These are phyloP conservation scores for Beta macrorhiza DNA, from an alignment of 179 eudicot genomes.

Conservation along the genomic window DNA sequence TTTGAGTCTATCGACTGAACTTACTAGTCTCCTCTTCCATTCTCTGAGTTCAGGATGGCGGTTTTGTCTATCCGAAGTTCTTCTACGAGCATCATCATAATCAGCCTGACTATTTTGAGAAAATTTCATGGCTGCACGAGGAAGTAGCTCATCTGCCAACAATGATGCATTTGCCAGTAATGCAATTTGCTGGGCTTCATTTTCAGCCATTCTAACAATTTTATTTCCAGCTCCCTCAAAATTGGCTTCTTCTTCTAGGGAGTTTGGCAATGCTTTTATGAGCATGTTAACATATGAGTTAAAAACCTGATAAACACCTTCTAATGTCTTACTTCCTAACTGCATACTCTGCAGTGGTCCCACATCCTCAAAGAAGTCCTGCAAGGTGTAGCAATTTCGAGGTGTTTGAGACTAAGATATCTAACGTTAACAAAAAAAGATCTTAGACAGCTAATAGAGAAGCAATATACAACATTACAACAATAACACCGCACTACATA, in stretches of 20 bases:
- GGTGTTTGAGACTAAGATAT: background rate
- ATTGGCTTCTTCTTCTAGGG: slow-evolving; percentile 75
- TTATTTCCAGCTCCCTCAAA: slow-evolving; percentile 76
- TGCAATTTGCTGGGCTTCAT: slow-evolving; percentile 88
- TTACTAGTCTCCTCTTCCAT: slow-evolving; percentile 82
- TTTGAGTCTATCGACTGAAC: slow-evolving; percentile 77
- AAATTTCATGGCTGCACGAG: slow-evolving; percentile 89
- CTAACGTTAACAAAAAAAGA: background rate
- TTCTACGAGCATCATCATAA: slow-evolving; percentile 65
- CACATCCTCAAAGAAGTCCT: slow-evolving; percentile 97
- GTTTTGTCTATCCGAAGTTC: slow-evolving; percentile 64
- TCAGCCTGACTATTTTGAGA: slow-evolving; percentile 54
- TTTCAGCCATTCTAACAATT: slow-evolving; percentile 84
- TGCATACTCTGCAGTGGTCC: slow-evolving; percentile 89
- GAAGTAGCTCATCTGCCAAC: slow-evolving; percentile 85
- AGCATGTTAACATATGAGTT: slow-evolving; percentile 74
- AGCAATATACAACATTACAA: background rate
- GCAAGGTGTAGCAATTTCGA: slow-evolving; percentile 18
- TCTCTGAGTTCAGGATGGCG: slow-evolving; percentile 91
- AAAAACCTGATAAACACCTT: slow-evolving; percentile 86
- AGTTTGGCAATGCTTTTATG: slow-evolving; percentile 86
- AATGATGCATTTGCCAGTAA: slow-evolving; percentile 91
- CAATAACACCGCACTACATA: background rate
- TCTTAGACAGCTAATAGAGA: background rate
- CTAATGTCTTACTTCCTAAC: slow-evolving; percentile 80